Evolutionary conservation across 2,329 filamentous ascomycete species (phyloP), one percentile per base, ranked within the genome.

Genomic region (Cercospora zeae-maydis): DNA sequence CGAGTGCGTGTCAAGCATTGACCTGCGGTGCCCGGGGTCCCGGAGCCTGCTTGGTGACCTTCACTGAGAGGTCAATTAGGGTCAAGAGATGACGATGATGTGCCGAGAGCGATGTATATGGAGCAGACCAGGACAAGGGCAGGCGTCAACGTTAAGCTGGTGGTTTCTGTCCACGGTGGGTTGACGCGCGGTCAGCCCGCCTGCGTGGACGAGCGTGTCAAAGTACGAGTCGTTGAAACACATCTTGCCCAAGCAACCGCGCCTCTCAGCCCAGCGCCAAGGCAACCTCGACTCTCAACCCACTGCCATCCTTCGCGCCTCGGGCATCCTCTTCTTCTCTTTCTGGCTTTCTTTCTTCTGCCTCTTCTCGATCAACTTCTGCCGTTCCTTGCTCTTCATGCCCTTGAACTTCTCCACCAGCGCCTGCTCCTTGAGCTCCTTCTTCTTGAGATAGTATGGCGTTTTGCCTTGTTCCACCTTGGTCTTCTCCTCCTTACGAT

Each of bases 401-500:
- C 85, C 84, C 70, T 88, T 84, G 77, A 90, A 97, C 75, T 89
- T 86, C 71, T 95, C 88, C 73, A 90, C 81, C 66, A 97, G 80
- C 61, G 92, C 82, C 77, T 88, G 82, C 82, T 93, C 92, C 87
- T 95, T 96, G 81, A 95, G 86, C 79, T 97, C 93, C 73, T 81
- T 80, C 80, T 88, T 88, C 85, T 99, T 99, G 71, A 98, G 80
- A 78, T 91, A 98, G 79, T 92, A 99, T 0, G 95, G 93, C 75
- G 84, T 86, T 86, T 97, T 97, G 65, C 95, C 95, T 79, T 96
- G 86, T 71, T 87, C 87, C 57, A 98, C 87, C 64, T 90, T 79
- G 75, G 93, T 89, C 79, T 91, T 92, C 82, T 99, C 95, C 75
- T 87, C 83, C 78, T 85, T 85, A 73, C 89, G 86, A 79, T 98